Conservation (phyloP, 2,329 filamentous ascomycete genomes). For the Trichoderma sp. region DNA sequence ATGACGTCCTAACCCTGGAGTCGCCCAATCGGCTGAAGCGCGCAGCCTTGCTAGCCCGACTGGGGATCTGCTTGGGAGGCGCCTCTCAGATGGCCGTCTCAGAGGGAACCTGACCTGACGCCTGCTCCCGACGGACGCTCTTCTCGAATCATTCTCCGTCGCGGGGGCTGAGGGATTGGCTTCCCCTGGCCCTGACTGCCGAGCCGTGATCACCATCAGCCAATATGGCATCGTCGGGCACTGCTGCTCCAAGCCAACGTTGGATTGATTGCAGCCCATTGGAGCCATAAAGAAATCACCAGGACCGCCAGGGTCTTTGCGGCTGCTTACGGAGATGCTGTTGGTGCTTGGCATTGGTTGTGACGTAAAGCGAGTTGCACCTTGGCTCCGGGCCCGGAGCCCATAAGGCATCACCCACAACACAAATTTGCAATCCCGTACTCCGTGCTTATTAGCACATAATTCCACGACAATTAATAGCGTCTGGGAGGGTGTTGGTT, state of each 20-base stretch:
- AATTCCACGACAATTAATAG: background rate
- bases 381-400: background rate
- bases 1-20: constrained; percentile 31
- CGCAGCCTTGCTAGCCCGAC: constrained; percentile 28
- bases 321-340: background rate
- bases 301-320: background rate
- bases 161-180: background rate
- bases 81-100: constrained; percentile 7
- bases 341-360: constrained; percentile 6
- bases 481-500: background rate
- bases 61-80: constrained; percentile 9
- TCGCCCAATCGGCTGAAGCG: constrained; percentile 30
- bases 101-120: constrained; percentile 19
- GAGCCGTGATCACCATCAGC: constrained; percentile 14
- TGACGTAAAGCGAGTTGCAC: constrained; percentile 12
- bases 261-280: background rate
- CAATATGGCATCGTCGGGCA: constrained; percentile 7
- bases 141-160: constrained; percentile 28
- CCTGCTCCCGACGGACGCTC: constrained; percentile 1
- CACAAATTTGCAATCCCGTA: background rate
- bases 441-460: background rate
- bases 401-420: background rate
- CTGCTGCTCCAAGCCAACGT: background rate
- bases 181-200: constrained; percentile 3
- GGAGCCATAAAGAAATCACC: background rate